Evolutionary conservation across 352 stramenopile genomes (phyloP).

Genomic region (Pythium rishiriense): DNA sequence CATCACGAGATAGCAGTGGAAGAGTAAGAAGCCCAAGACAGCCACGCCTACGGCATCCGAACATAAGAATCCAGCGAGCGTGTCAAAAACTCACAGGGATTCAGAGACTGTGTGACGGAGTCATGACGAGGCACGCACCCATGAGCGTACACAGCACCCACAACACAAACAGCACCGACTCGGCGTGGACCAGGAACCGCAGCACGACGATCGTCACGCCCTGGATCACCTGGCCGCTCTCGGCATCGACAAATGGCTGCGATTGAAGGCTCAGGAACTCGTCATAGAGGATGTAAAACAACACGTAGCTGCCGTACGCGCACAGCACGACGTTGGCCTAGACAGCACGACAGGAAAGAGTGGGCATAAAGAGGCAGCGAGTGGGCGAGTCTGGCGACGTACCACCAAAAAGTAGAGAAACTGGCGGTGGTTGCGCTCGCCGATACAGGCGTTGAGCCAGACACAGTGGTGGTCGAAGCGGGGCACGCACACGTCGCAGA

Average conservation of each 20-base stretch:
- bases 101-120: background rate
- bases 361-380: background rate
- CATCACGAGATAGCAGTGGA: constrained; percentile 55
- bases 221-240: constrained; percentile 35
- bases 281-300: constrained; percentile 44
- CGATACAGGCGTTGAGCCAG: constrained; percentile 70
- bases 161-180: constrained; percentile 41
- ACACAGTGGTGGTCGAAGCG: constrained; percentile 71
- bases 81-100: background rate
- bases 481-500: constrained; percentile 65
- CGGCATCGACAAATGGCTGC: constrained; percentile 48
- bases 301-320: constrained; percentile 50
- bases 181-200: constrained; percentile 50
- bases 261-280: constrained; percentile 42
- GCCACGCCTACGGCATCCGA: constrained; percentile 40
- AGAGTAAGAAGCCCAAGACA: constrained; percentile 46
- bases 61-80: background rate
- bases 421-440: constrained; percentile 54
- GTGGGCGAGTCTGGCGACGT: background rate
- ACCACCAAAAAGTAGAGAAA: constrained; percentile 66
- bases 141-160: constrained; percentile 52
- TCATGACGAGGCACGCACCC: constrained; percentile 31
- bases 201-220: constrained; percentile 43
- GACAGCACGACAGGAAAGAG: background rate
- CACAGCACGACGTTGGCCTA: constrained; percentile 57